phyloP scores from a whole-genome alignment of 2,329 filamentous ascomycete genomes.

The Aureobasidium musti region DNA sequence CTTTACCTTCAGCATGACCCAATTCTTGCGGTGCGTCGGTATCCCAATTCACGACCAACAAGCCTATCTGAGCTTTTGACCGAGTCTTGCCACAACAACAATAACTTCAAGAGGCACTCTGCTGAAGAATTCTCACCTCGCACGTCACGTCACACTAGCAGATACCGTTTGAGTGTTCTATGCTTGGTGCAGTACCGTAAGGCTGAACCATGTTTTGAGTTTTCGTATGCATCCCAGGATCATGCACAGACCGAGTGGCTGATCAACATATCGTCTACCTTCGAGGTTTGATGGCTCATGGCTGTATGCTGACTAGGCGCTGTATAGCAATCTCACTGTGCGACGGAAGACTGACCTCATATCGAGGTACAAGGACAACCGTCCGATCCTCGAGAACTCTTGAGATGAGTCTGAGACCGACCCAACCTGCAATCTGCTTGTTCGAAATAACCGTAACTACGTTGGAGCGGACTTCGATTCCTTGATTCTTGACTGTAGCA shows the following conservation, averaged over 20 bases:
- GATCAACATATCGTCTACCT: not conserved
- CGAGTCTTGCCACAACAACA: not conserved
- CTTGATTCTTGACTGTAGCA: not conserved
- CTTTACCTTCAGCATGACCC: not conserved
- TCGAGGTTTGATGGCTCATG: not conserved
- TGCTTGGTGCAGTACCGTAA: not conserved
- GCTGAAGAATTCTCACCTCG: too few relatives aligned
- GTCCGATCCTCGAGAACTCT: too few relatives aligned
- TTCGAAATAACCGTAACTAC: not conserved
- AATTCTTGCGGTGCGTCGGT: not conserved
- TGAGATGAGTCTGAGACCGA: not conserved
- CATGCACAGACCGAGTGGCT: not conserved
- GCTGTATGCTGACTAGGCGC: too few relatives aligned
- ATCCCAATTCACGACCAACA: not conserved
- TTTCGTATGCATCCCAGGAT: not conserved
- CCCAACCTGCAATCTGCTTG: not conserved
- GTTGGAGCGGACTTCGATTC: not conserved
- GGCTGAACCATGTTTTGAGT: not conserved
- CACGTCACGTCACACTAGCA: not conserved
- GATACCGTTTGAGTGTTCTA: not conserved
- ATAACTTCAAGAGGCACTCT: not conserved
- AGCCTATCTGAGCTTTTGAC: not conserved
- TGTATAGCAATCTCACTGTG: not conserved
- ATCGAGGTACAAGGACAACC: too few relatives aligned
- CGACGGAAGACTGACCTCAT: not conserved